Evolutionary conservation across 176 grass and related monocot species (phyloP).

Genomic region (Oryza meridionalis): DNA sequence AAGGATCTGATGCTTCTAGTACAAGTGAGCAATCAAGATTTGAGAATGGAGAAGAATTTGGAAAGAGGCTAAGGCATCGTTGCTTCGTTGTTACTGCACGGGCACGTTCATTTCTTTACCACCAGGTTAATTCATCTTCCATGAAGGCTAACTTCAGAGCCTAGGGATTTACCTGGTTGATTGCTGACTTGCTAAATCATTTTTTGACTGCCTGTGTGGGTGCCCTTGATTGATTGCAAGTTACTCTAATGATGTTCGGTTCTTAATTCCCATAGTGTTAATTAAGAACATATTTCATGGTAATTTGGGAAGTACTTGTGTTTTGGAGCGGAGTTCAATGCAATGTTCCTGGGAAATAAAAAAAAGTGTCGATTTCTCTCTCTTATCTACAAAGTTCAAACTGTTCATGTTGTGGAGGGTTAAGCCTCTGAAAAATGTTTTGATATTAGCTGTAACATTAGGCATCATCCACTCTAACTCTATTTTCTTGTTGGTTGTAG

Average conservation of each 20-base stretch:
- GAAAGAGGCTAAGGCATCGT: conserved; percentile 66
- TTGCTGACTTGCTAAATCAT: not conserved
- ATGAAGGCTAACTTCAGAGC: conserved; percentile 16
- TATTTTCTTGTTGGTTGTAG: not conserved
- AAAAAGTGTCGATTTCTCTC: not conserved
- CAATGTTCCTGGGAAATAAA: not conserved
- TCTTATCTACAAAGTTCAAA: not conserved
- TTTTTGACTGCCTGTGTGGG: not conserved
- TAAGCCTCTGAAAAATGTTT: not conserved
- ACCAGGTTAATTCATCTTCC: conserved; percentile 68
- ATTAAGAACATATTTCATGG: conserved; percentile 1
- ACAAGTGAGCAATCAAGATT: conserved; percentile 40
- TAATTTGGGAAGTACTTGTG: conserved; percentile 12
- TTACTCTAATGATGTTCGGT: not conserved
- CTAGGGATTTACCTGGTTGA: conserved; percentile 25
- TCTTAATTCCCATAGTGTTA: not conserved
- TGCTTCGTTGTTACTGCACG: conserved; percentile 94
- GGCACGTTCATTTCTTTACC: conserved; percentile 90
- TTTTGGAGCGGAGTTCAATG: not conserved
- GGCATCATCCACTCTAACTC: no score
- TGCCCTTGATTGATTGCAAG: not conserved
- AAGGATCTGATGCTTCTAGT: conserved; percentile 45
- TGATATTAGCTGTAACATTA: no score
- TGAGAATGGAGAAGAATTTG: conserved; percentile 57
- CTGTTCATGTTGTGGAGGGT: not conserved